Evolutionary conservation across 2,329 filamentous ascomycete species (phyloP), one percentile per base, ranked within the genome.

Genomic region (Diaporthe helianthi): DNA sequence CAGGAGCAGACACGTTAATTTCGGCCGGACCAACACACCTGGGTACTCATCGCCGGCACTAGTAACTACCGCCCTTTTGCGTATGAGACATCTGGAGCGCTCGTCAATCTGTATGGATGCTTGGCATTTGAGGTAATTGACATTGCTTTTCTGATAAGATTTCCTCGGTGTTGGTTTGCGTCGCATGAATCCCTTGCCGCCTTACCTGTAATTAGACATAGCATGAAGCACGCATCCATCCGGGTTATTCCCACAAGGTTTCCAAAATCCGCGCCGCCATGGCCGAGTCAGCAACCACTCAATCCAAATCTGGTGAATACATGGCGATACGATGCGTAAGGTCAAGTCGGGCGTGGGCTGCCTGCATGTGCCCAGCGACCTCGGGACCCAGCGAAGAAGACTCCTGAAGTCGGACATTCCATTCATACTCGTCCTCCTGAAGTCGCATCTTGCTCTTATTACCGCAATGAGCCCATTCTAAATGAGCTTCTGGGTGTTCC

Each of bases 391-490:
- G 24, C 19, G 19, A 61, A 33, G 12, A 19, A n/a, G n/a, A n/a
- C n/a, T n/a, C n/a, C n/a, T n/a, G n/a, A n/a, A n/a, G 19, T 47
- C 10, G 17, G 19, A 2, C 26, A 31, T 15, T 33, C 17, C 19
- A 17, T 24, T 15, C 15, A 7, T 4, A 36, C 58, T 47, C 8
- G 6, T 12, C 9, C n/a, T n/a, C n/a, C n/a, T n/a, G n/a, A n/a
- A n/a, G 4, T 44, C 15, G 12, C 36, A 6, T 24, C 15, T 17
- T 33, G 38, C 55, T 46, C 41, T 47, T 47, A 31, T 47, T 47
- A 31, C 58, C 58, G 47, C 6, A 24, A 31, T 61, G 58, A 24
- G 41, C 58, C 58, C 41, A 47, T 33, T 47, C 38, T n/a, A 61
- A 46, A 61, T 46, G 55, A 61, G 55, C 38, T 10, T 19, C 55